Percentiles rank a stretch among this genome's conserved stretches.
These are phyloP conservation scores for Lactarius evosmus DNA, from an alignment of 768 basidiomycete species.

Conservation along the genomic window DNA sequence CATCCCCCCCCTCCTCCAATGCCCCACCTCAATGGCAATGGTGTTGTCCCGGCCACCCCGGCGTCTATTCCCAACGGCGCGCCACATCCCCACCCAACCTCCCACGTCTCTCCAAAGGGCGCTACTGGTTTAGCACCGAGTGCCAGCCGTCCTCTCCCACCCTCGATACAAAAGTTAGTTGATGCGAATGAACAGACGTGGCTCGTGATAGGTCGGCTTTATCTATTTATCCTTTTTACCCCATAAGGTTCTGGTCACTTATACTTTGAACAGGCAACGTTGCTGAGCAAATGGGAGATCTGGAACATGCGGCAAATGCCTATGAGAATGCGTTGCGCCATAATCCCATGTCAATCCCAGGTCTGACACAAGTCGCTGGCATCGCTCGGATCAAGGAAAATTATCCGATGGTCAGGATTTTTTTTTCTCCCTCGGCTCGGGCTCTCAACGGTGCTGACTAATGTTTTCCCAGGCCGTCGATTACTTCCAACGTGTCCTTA, in stretches of 20 bases:
- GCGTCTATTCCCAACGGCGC: constrained; percentile 44
- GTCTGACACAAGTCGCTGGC: constrained; percentile 90
- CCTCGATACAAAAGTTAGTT: constrained; percentile 71
- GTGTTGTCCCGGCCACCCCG: constrained; percentile 45
- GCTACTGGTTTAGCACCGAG: constrained; percentile 29
- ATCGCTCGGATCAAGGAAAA: constrained; percentile 98
- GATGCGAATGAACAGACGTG: constrained; percentile 92
- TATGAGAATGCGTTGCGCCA: constrained; percentile 96
- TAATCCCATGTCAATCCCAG: constrained; percentile 86
- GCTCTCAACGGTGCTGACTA: constrained; percentile 26
- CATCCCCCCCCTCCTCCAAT: constrained; percentile 41
- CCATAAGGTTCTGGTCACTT: constrained; percentile 20
- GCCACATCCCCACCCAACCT: constrained; percentile 37
- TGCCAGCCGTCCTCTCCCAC: constrained; percentile 31
- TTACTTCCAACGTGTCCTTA: constrained; percentile 90
- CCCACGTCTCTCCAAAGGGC: constrained; percentile 39
- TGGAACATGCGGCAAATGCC: constrained; percentile 86
- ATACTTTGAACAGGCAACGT: constrained; percentile 67
- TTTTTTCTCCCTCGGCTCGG: constrained; percentile 20
- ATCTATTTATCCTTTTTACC: constrained; percentile 13
- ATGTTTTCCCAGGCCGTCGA: constrained; percentile 74
- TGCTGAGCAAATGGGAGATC: constrained; percentile 92
- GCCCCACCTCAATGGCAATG: constrained; percentile 54
- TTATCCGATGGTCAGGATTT: constrained; percentile 79
- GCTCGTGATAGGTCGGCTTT: constrained; percentile 77